phyloP scores from a whole-genome alignment of 2,329 filamentous ascomycete species.

The Colletotrichum kahawae region DNA sequence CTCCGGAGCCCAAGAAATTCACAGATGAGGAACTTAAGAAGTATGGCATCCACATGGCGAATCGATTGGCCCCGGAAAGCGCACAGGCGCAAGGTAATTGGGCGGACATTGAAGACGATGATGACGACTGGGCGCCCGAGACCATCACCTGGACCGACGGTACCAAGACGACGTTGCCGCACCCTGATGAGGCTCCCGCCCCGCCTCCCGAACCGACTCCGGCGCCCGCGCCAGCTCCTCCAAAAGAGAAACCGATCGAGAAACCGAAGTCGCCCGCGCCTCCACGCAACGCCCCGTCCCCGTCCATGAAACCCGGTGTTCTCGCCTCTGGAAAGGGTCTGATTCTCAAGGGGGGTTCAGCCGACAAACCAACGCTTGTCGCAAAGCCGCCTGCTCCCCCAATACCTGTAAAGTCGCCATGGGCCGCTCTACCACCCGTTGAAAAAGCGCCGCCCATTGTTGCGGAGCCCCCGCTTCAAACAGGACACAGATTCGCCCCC shows the following conservation, averaged over 20 bases:
- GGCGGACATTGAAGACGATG: slow-evolving; percentile 89
- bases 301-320: slow-evolving; percentile 48
- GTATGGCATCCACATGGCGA: slow-evolving; percentile 86
- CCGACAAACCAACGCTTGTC: slow-evolving; percentile 75
- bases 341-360: slow-evolving; percentile 66
- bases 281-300: slow-evolving; percentile 36
- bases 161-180: slow-evolving; percentile 78
- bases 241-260: slow-evolving; percentile 38
- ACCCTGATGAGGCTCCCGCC: slow-evolving; percentile 55
- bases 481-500: slow-evolving; percentile 27
- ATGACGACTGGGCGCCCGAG: slow-evolving; percentile 86
- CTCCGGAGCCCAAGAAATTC: slow-evolving; percentile 78
- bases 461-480: slow-evolving; percentile 55
- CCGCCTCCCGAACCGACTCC: slow-evolving; percentile 30
- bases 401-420: slow-evolving; percentile 84
- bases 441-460: slow-evolving; percentile 77
- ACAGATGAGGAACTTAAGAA: slow-evolving; percentile 88
- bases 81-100: slow-evolving; percentile 79
- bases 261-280: slow-evolving; percentile 50
- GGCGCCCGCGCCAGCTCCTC: slow-evolving; percentile 30
- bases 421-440: slow-evolving; percentile 85
- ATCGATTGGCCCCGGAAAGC: slow-evolving; percentile 77
- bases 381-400: slow-evolving; percentile 72
- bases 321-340: slow-evolving; percentile 64
- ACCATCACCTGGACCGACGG: slow-evolving; percentile 89